Percentiles rank a stretch among this genome's conserved stretches.
Evolutionary conservation across 495 filamentous ascomycete genomes (phyloP).

Genomic region (Trichoderma erinaceum): DNA sequence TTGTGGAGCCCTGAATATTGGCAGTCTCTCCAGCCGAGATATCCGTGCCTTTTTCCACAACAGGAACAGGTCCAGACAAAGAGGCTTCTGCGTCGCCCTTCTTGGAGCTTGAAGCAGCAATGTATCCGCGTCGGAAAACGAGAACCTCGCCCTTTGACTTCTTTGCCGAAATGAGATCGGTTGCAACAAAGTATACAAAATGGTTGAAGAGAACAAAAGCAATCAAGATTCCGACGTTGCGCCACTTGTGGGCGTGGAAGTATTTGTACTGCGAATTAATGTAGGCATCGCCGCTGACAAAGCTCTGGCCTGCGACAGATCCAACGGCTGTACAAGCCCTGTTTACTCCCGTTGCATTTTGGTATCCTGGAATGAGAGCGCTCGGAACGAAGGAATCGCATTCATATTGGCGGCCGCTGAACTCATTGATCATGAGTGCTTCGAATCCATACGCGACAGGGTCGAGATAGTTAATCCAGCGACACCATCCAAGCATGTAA

Average conservation of each 20-base stretch:
- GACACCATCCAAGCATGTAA: slow-evolving; percentile 70
- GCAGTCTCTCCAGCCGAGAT: neutral
- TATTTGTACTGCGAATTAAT: slow-evolving; percentile 52
- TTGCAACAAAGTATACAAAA: slow-evolving; percentile 55
- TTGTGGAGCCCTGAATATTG: slow-evolving; percentile 16
- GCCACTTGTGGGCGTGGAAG: slow-evolving; percentile 62
- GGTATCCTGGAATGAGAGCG: slow-evolving; percentile 55
- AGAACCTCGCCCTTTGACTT: slow-evolving; percentile 77
- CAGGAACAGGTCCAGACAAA: slow-evolving; percentile 6
- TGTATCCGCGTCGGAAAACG: slow-evolving; percentile 68
- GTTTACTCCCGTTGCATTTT: slow-evolving; percentile 41
- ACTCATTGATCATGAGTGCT: slow-evolving; percentile 62
- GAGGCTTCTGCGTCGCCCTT: slow-evolving; percentile 46
- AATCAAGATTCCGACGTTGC: slow-evolving; percentile 68
- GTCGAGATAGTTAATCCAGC: slow-evolving; percentile 71
- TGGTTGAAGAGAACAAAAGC: slow-evolving; percentile 66
- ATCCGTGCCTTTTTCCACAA: neutral
- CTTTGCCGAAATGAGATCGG: slow-evolving; percentile 64
- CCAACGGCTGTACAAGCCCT: slow-evolving; percentile 58
- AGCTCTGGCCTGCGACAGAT: slow-evolving; percentile 42
- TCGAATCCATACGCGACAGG: slow-evolving; percentile 73
- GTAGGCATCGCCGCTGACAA: slow-evolving; percentile 56
- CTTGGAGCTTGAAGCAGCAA: slow-evolving; percentile 44
- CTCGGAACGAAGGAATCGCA: slow-evolving; percentile 43
- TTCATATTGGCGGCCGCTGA: slow-evolving; percentile 46